These are phyloP conservation scores for Clavaria fumosa DNA, from an alignment of 768 basidiomycete genomes.

Conservation along the genomic window DNA sequence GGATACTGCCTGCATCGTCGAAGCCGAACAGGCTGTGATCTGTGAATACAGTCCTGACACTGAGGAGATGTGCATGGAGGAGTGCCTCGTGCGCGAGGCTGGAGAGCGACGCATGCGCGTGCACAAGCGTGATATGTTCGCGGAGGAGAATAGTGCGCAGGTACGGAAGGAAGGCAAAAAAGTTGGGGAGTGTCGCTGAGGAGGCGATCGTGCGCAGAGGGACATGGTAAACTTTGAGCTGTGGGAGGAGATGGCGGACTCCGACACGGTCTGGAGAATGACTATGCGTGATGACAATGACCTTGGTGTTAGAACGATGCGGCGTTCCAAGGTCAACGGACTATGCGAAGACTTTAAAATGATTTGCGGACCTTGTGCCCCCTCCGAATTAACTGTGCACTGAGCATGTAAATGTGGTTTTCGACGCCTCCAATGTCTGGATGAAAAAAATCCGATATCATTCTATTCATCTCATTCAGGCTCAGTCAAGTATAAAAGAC, in stretches of 20 bases:
- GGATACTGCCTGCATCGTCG: slow-evolving; percentile 90
- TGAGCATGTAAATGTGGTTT: slow-evolving; percentile 89
- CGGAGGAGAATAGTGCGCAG: slow-evolving; percentile 77
- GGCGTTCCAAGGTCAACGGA: neutral
- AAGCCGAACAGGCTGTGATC: slow-evolving; percentile 96
- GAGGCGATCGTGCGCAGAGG: slow-evolving; percentile 82
- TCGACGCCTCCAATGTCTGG: slow-evolving; percentile 93
- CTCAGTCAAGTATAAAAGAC: neutral
- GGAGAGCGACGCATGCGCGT: slow-evolving; percentile 85
- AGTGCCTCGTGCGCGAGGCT: slow-evolving; percentile 88
- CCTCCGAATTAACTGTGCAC: slow-evolving; percentile 59
- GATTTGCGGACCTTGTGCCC: slow-evolving; percentile 61
- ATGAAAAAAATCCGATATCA: slow-evolving; percentile 96
- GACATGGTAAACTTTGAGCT: slow-evolving; percentile 88
- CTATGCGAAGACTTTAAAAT: neutral
- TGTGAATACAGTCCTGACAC: slow-evolving; percentile 85
- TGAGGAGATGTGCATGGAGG: slow-evolving; percentile 74
- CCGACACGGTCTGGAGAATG: slow-evolving; percentile 78
- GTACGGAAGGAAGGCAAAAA: slow-evolving; percentile 84
- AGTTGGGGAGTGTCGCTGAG: slow-evolving; percentile 88
- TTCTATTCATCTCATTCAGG: slow-evolving; percentile 29
- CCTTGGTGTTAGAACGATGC: slow-evolving; percentile 30
- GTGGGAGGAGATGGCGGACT: slow-evolving; percentile 75
- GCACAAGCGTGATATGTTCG: slow-evolving; percentile 76
- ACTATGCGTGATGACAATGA: slow-evolving; percentile 89